phyloP scores from a whole-genome alignment of 2,329 filamentous ascomycete genomes.

The Epichloe aotearoae region DNA sequence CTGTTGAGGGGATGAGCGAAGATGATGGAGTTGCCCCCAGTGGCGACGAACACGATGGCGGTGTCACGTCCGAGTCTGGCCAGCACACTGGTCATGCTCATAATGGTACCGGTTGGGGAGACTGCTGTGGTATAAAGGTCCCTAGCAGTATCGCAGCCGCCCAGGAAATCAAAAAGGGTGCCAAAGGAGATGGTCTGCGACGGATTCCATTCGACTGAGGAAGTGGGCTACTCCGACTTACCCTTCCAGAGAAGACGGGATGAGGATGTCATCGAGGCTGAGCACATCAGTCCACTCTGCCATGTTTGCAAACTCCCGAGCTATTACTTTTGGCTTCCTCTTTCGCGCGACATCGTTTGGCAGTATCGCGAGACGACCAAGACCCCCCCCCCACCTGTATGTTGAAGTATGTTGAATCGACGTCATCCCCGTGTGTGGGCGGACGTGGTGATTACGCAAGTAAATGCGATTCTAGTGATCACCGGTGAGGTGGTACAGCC shows the following conservation, averaged over 20 bases:
- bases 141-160: slow-evolving; percentile 87
- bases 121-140: slow-evolving; percentile 96
- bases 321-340: too few species aligned
- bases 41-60: slow-evolving; percentile 38
- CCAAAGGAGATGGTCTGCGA: slow-evolving; percentile 45
- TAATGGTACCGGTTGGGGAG: slow-evolving; percentile 66
- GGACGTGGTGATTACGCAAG: background rate
- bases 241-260: background rate
- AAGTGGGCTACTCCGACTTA: background rate
- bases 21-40: slow-evolving; percentile 36
- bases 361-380: background rate
- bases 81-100: slow-evolving; percentile 48
- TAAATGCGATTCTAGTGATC: background rate
- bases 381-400: background rate
- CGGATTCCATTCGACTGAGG: slow-evolving; percentile 69
- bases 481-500: background rate
- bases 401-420: too few species aligned
- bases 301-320: background rate
- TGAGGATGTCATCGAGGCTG: background rate
- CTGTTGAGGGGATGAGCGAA: slow-evolving; percentile 66
- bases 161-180: slow-evolving; percentile 71
- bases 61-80: slow-evolving; percentile 28
- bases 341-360: too few species aligned
- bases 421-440: too few species aligned
- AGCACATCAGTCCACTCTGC: background rate